Base-by-base conservation (phyloP, 106 monocot genomes). In the Dioscorea dumetorum region DNA sequence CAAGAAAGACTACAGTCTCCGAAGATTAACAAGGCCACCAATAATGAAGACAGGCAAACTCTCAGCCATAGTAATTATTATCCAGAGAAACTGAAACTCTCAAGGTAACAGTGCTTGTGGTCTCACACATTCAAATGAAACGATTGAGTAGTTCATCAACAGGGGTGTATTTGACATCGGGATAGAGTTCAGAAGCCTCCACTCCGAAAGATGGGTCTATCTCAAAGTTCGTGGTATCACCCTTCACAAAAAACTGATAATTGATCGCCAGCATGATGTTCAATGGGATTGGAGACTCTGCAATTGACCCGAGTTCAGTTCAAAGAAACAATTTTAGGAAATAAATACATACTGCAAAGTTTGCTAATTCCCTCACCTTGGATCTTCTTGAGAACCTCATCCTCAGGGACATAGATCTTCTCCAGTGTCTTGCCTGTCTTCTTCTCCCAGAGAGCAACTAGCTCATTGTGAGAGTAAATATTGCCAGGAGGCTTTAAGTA, bases 141-240 rank as follows among this genome's bases (percentile, higher is more conserved):
- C 68, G 63, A 54, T 81, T 49, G 35, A 93, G 80, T 56, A 78
- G 77, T 49, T 88, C 76, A n/a, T 84, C 79, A 3, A 88, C 81
- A 2, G 86, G 86, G 20, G 69, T 86, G 73, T 93, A 82, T 54
- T 84, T 86, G 48, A 89, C 79, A 58, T 93, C 89, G 22, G 89
- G 89, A 58, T 86, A 93, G 34, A 93, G 86, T 63, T 77, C 66
- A 28, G 77, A 72, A 8, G 83, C 89, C 67, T 93, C 93, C 68
- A 84, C 83, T 22, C 93, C 89, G 23, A 77, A 67, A 23, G 69
- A 78, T 21, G 79, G 86, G 11, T 94, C 77, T 18, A 90, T 89
- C 2, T 81, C 52, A 64, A 89, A 89, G 77, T 94, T 87, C 11
- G 83, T 86, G 12, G 78, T 78, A 48, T 86, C 83, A 9, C 83